phyloP scores from a whole-genome alignment of 1,139 yeast species.

The Magnusiomyces magnusii region DNA sequence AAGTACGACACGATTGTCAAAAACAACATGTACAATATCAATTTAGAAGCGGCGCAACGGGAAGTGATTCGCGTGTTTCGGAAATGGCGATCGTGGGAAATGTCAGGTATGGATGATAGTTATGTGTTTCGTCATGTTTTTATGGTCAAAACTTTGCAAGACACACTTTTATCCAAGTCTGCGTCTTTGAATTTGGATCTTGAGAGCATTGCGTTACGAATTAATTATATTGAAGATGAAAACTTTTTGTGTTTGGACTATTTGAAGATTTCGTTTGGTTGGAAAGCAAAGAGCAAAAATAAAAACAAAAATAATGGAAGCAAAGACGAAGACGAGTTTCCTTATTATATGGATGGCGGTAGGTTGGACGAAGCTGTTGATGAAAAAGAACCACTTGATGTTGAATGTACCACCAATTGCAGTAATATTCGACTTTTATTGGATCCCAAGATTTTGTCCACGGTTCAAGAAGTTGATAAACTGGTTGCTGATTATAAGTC shows the following conservation, averaged over 20 bases:
- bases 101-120: slow-evolving; percentile 48
- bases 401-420: background rate
- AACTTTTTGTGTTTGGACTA: slow-evolving; percentile 33
- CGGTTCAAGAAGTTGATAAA: background rate
- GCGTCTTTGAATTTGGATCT: slow-evolving; percentile 26
- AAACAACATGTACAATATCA: slow-evolving; percentile 35
- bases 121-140: slow-evolving; percentile 31
- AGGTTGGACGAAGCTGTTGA: background rate
- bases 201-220: slow-evolving; percentile 28
- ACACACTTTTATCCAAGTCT: slow-evolving; percentile 25
- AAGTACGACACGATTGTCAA: slow-evolving; percentile 22
- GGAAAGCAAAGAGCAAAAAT: slow-evolving; percentile 10
- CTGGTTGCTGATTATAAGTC: background rate
- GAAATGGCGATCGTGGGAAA: slow-evolving; percentile 93
- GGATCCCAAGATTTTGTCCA: background rate
- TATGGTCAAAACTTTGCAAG: slow-evolving; percentile 25
- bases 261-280: slow-evolving; percentile 20
- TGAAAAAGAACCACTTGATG: background rate
- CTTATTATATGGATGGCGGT: too few relatives aligned
- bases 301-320: slow-evolving; percentile 5
- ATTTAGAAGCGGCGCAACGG: slow-evolving; percentile 43
- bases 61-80: slow-evolving; percentile 54
- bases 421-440: background rate
- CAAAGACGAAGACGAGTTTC: too few relatives aligned
- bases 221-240: slow-evolving; percentile 28